A percentile compares a stretch with the other conserved stretches of the same genome.
Evolutionary conservation across 2,329 filamentous ascomycete species (phyloP).

Genomic region (Clarireedia monteithiana): DNA sequence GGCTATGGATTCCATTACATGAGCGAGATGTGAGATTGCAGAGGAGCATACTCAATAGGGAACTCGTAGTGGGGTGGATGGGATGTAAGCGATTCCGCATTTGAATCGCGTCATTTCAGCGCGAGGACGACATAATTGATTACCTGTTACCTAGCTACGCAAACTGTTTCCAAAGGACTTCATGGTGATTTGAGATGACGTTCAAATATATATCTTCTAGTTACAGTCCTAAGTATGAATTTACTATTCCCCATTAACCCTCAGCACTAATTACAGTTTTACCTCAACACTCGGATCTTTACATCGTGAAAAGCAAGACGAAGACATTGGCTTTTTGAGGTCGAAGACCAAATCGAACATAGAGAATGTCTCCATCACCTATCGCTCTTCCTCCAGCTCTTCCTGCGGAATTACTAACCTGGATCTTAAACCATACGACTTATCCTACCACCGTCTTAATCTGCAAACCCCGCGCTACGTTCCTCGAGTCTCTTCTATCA

Average conservation of each 20-base stretch:
- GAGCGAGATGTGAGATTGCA: constrained; percentile 12
- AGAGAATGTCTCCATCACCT: constrained; percentile 26
- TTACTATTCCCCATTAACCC: constrained; percentile 16
- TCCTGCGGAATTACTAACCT: constrained; percentile 55
- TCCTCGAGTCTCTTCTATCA: constrained; percentile 50
- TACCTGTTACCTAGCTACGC: neutral
- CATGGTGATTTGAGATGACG: no score
- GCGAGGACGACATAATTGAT: neutral
- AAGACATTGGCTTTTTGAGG: neutral
- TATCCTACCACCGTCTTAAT: constrained; percentile 62
- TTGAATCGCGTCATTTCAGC: constrained; percentile 5
- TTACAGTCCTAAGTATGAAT: neutral
- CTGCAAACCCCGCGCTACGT: constrained; percentile 57
- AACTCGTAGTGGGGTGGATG: constrained; percentile 21
- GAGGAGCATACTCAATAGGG: constrained; percentile 17
- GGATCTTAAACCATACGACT: constrained; percentile 49
- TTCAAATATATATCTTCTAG: neutral
- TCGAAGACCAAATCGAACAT: neutral
- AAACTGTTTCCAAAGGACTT: no score
- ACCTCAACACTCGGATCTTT: neutral
- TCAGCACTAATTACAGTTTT: constrained; percentile 19
- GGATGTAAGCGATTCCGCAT: constrained; percentile 18
- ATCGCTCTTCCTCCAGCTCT: constrained; percentile 44
- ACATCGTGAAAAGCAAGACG: neutral
- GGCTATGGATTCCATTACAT: constrained; percentile 91